phyloP scores from a whole-genome alignment of 2,329 filamentous ascomycete species.

The Sporothrix pallida region DNA sequence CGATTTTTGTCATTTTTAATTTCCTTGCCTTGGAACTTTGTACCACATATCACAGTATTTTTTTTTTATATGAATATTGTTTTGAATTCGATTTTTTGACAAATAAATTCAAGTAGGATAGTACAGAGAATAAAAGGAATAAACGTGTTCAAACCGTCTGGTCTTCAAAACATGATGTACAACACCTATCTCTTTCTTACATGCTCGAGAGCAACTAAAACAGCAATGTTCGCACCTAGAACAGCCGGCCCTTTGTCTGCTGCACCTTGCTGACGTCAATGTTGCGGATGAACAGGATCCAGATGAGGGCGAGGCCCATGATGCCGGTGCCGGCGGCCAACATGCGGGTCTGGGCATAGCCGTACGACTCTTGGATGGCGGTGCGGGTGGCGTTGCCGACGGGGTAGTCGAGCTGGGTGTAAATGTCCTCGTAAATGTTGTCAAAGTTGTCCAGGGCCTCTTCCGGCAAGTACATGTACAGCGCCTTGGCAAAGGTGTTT shows the following conservation, averaged over 20 bases:
- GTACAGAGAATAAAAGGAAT: too few relatives aligned
- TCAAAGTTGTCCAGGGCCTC: constrained; percentile 44
- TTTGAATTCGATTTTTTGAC: too few relatives aligned
- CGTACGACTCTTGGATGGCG: constrained; percentile 62
- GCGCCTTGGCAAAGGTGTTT: constrained; percentile 46
- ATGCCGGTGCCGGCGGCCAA: constrained; percentile 50
- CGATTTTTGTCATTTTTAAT: too few relatives aligned
- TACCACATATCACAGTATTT: too few relatives aligned
- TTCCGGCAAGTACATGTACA: constrained; percentile 56
- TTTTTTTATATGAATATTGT: too few relatives aligned
- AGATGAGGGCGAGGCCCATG: not conserved
- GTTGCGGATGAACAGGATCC: constrained; percentile 16
- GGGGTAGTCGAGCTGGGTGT: constrained; percentile 58
- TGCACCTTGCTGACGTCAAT: constrained; percentile 12
- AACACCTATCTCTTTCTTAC: too few relatives aligned
- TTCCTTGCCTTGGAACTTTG: too few relatives aligned
- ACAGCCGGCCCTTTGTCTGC: constrained; percentile 8
- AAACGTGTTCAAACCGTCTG: too few relatives aligned
- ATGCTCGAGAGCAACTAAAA: too few relatives aligned
- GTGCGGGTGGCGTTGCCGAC: constrained; percentile 55
- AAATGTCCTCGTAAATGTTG: constrained; percentile 59
- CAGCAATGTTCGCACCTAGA: too few relatives aligned
- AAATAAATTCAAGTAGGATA: too few relatives aligned
- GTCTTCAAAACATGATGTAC: too few relatives aligned
- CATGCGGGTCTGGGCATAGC: constrained; percentile 55